Evolutionary conservation across 2,329 filamentous ascomycete species (phyloP), one percentile per base, ranked within the genome.

Genomic region (Cladophialophora exuberans): DNA sequence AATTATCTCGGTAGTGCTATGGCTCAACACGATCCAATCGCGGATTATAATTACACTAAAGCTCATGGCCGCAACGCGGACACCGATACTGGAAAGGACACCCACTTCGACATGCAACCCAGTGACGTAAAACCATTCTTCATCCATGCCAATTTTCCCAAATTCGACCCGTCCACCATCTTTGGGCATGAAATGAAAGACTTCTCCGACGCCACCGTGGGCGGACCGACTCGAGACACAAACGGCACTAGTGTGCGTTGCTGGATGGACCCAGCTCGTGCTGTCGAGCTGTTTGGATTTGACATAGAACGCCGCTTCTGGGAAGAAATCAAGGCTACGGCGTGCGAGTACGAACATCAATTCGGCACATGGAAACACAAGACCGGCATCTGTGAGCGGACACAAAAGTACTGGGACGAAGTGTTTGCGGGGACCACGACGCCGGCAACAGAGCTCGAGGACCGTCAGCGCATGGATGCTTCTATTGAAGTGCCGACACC

Each of bases 71-170:
- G 13, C 41, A 60, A 39, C 67, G 33, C 67, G 61, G 43, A 63
- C 28, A 63, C 59, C 47, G 64, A 66, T 13, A 60, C 69, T 15
- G 64, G 64, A 54, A 63, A 64, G 35, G 51, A 60, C 60, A 63
- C 70, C 62, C 71, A 41, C 20, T 55, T 46, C 25, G 49, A 56
- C 5, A 49, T 53, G 11, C 30, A 61, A 9, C 66, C 67, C 2
- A 61, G 65, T 1, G 57, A 63, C 4, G 68, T 70, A 3, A 62
- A 66, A 1, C 67, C 72, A 6, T 72, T 72, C 42, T 74, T 75
- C 57, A 64, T 74, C 26, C 73, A 75, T 55, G 69, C 68, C 31
- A 73, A 73, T 53, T 68, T 67, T 46, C 71, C 71, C 23, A 75
- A 74, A 58, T 70, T 73, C 55, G 70, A 73, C 61, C 70, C 72